Percentiles rank a stretch among this genome's conserved stretches.
Evolutionary conservation across 2,329 filamentous ascomycete genomes (phyloP).

Genomic region (Elsinoe arachidis): DNA sequence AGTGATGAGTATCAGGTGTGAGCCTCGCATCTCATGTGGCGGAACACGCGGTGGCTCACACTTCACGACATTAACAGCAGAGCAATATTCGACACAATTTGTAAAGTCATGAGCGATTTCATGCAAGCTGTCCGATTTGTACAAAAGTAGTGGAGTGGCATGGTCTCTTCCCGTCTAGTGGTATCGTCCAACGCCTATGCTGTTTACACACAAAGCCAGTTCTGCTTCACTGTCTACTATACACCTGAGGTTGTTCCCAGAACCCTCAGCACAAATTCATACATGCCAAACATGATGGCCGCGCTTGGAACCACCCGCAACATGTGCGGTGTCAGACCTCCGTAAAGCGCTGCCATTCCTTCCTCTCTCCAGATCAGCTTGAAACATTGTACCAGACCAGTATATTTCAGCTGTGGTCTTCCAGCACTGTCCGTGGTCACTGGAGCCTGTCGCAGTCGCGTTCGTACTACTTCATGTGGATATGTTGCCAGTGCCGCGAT

Average conservation of each 20-base stretch:
- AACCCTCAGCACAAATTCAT: conserved; percentile 42
- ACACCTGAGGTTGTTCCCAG: conserved; percentile 38
- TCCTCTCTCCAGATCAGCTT: conserved; percentile 80
- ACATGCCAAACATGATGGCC: conserved; percentile 95
- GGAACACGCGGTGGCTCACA: too few relatives aligned
- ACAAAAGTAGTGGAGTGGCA: neutral
- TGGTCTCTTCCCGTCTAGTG: neutral
- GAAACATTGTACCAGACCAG: conserved; percentile 81
- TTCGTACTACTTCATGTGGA: conserved; percentile 85
- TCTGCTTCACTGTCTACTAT: conserved; percentile 1
- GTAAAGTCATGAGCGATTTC: too few relatives aligned
- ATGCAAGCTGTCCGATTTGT: too few relatives aligned
- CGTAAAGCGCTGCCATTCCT: conserved; percentile 76
- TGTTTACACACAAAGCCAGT: neutral
- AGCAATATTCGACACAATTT: neutral
- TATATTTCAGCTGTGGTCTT: conserved; percentile 71
- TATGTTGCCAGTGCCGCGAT: conserved; percentile 78
- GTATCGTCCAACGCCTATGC: conserved; percentile 5
- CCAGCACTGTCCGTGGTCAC: conserved; percentile 36
- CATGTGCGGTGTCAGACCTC: conserved; percentile 83
- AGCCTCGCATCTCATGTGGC: too few relatives aligned
- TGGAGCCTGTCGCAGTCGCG: conserved; percentile 78
- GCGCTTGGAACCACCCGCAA: conserved; percentile 85
- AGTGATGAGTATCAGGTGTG: neutral
- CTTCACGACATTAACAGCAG: too few relatives aligned